Conservation (phyloP, 148 eudicot genomes). For the Simmondsia chinensis region DNA sequence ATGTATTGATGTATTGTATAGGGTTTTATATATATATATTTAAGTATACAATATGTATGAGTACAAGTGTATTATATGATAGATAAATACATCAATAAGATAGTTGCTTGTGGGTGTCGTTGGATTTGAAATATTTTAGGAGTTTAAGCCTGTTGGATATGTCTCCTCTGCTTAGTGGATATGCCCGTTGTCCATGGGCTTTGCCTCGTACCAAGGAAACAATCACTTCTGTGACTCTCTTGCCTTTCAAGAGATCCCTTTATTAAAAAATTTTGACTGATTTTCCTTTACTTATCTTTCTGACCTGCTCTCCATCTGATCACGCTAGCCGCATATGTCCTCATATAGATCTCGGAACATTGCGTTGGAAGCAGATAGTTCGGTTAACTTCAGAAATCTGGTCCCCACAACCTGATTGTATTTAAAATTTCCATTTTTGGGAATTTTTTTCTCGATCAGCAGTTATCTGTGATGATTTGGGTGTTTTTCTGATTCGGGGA, state of each 20-base stretch:
- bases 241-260: slow-evolving; percentile 37
- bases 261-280: slow-evolving; percentile 15
- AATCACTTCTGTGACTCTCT: slow-evolving; percentile 40
- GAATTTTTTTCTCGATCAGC: slow-evolving; percentile 21
- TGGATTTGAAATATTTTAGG: slow-evolving; percentile 38
- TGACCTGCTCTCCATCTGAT: slow-evolving; percentile 19
- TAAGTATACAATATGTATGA: no score
- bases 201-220: slow-evolving; percentile 72
- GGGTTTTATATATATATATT: no score
- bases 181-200: slow-evolving; percentile 54
- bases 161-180: slow-evolving; percentile 59
- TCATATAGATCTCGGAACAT: slow-evolving; percentile 29
- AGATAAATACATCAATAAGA: no score
- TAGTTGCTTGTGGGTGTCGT: slow-evolving; percentile 43
- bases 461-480: slow-evolving; percentile 25
- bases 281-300: slow-evolving; percentile 22
- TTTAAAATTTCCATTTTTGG: slow-evolving; percentile 23
- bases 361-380: slow-evolving; percentile 21
- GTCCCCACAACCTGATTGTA: slow-evolving; percentile 39
- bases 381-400: slow-evolving; percentile 26
- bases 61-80: no score
- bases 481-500: slow-evolving; percentile 16
- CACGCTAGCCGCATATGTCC: slow-evolving; percentile 26
- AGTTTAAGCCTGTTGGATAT: slow-evolving; percentile 38
- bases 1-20: no score